These are phyloP conservation scores for Stemphylium beticola DNA, from an alignment of 2,329 filamentous ascomycete species.

Conservation along the genomic window DNA sequence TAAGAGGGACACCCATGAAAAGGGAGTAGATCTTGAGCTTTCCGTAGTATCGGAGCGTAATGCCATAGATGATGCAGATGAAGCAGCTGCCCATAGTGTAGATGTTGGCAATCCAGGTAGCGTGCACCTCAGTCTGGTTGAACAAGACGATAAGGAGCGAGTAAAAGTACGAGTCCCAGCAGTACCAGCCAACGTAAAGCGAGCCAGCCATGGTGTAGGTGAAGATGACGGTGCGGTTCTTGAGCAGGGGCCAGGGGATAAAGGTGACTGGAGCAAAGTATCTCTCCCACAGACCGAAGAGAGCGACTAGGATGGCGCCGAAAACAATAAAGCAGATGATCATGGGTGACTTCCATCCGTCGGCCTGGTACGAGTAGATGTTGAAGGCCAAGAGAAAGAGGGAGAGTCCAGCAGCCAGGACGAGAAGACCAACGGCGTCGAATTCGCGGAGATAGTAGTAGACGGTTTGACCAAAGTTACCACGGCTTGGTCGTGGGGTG, in stretches of 20 bases:
- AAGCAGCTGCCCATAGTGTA: conserved; percentile 49
- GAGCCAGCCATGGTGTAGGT: conserved; percentile 58
- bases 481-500: conserved; percentile 51
- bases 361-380: conserved; percentile 51
- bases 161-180: conserved; percentile 53
- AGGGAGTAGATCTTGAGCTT: conserved; percentile 40
- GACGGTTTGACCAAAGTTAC: conserved; percentile 56
- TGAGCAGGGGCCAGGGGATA: conserved; percentile 56
- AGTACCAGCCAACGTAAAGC: conserved; percentile 42
- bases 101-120: conserved; percentile 50
- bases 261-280: conserved; percentile 51
- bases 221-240: conserved; percentile 59
- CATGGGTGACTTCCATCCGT: conserved; percentile 44
- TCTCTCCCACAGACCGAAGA: conserved; percentile 51
- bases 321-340: conserved; percentile 54
- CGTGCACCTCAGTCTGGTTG: conserved; percentile 39
- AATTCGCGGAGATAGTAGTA: conserved; percentile 67
- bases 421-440: conserved; percentile 66
- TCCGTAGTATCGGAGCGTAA: conserved; percentile 37
- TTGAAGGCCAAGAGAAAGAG: conserved; percentile 74
- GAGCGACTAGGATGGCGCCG: conserved; percentile 44
- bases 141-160: conserved; percentile 51
- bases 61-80: conserved; percentile 39
- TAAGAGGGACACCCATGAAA: conserved; percentile 40
- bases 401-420: conserved; percentile 66